A percentile compares a stretch with the other conserved stretches of the same genome.
Evolutionary conservation across 371 early-diverging fungal species (phyloP).

Genomic region (Mortierella sp.): DNA sequence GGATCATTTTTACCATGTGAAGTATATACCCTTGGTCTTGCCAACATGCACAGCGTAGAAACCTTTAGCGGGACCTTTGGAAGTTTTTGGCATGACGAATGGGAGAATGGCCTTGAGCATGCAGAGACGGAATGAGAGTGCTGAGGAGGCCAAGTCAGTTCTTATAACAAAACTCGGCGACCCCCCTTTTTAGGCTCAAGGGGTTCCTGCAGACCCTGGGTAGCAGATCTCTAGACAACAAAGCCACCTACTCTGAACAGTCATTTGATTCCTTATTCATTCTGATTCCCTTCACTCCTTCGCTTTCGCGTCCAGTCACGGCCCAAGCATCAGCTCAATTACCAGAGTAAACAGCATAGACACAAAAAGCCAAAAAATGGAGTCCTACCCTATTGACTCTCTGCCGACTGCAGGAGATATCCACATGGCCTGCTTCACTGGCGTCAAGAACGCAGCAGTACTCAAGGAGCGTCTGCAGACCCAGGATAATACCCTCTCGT

Average conservation of each 20-base stretch:
- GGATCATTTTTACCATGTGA: slow-evolving; percentile 57
- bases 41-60: slow-evolving; percentile 74
- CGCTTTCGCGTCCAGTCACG: too few relatives aligned
- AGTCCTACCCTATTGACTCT: slow-evolving; percentile 65
- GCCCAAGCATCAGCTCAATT: background rate
- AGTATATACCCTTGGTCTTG: slow-evolving; percentile 64
- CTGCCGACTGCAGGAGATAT: slow-evolving; percentile 58
- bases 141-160: too few relatives aligned
- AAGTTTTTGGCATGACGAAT: slow-evolving; percentile 50
- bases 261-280: too few relatives aligned
- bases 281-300: too few relatives aligned
- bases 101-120: slow-evolving; percentile 23
- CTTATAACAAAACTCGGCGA: too few relatives aligned
- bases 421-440: slow-evolving; percentile 64
- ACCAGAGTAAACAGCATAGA: too few relatives aligned
- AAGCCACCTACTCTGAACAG: too few relatives aligned
- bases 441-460: slow-evolving; percentile 62
- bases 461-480: slow-evolving; percentile 60
- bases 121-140: background rate
- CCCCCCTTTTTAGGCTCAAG: background rate
- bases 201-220: too few relatives aligned
- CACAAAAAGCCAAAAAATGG: slow-evolving; percentile 53
- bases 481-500: slow-evolving; percentile 61
- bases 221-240: too few relatives aligned
- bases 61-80: slow-evolving; percentile 29